Evolutionary conservation across 345 rosid genomes (phyloP).

Genomic region (Atalantia buxifolia): DNA sequence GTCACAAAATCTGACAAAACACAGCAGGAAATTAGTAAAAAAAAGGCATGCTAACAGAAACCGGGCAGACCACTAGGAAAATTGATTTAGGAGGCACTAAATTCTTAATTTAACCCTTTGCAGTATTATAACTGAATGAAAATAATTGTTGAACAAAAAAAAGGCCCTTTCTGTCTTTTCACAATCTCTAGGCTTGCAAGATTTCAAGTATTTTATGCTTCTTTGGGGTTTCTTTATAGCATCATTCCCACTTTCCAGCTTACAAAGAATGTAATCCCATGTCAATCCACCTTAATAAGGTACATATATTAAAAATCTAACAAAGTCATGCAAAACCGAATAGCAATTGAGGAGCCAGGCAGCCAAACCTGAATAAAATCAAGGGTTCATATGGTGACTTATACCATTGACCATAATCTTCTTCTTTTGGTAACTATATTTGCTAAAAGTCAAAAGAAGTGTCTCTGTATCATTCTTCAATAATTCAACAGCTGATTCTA

Average conservation of each 20-base stretch:
- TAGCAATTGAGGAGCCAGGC: background rate
- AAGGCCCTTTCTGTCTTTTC: background rate
- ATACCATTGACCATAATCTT: background rate
- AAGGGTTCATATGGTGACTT: background rate
- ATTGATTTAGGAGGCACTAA: background rate
- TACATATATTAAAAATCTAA: background rate
- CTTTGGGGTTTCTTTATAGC: background rate
- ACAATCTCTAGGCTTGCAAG: background rate
- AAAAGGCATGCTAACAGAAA: background rate
- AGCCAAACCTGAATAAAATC: background rate
- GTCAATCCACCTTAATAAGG: background rate
- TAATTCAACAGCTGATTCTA: background rate
- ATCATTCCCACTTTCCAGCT: background rate
- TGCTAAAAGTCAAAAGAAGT: background rate
- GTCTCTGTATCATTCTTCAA: background rate
- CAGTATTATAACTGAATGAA: background rate
- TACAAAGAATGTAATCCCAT: background rate
- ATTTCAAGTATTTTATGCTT: background rate
- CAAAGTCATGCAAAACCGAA: background rate
- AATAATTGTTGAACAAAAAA: background rate
- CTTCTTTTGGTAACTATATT: background rate
- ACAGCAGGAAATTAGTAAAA: background rate
- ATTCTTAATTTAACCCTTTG: background rate
- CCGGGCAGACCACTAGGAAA: background rate
- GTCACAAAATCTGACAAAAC: background rate